Evolutionary conservation across 805 yeast genomes (phyloP).

Genomic region (Debaryomyces castellii): DNA sequence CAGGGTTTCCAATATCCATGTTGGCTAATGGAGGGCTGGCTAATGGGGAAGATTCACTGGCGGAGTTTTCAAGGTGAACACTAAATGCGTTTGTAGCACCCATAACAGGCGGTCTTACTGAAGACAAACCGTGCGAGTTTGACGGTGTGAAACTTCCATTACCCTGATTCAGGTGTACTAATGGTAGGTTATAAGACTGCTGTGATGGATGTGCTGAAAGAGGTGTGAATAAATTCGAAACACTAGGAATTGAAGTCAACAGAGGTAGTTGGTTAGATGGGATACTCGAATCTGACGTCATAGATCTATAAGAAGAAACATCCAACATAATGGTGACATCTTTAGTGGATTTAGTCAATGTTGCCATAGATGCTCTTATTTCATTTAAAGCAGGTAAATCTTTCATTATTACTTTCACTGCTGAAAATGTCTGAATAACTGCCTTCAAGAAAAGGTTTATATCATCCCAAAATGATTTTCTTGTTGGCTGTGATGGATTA

Average conservation of each 20-base stretch:
- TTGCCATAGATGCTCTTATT: constrained; percentile 74
- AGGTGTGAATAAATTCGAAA: constrained; percentile 33
- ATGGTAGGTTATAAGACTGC: constrained; percentile 9
- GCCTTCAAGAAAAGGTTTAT: constrained; percentile 79
- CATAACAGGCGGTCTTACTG: constrained; percentile 26
- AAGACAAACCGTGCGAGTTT: constrained; percentile 27
- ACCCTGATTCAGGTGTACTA: constrained; percentile 6
- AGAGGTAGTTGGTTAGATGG: constrained; percentile 20
- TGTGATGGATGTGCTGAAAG: constrained; percentile 23
- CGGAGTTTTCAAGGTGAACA: constrained; percentile 1
- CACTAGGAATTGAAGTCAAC: constrained; percentile 29
- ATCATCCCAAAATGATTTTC: constrained; percentile 78
- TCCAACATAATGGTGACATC: constrained; percentile 89
- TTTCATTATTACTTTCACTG: constrained; percentile 77
- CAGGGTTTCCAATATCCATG: background rate
- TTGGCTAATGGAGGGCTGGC: constrained; percentile 1
- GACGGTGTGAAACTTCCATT: constrained; percentile 5
- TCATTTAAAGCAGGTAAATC: constrained; percentile 81
- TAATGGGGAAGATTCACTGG: constrained; percentile 1
- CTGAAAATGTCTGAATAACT: constrained; percentile 77
- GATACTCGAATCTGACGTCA: constrained; percentile 20
- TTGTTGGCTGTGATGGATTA: constrained; percentile 49
- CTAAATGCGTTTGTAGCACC: background rate
- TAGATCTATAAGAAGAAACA: constrained; percentile 33
- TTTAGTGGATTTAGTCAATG: constrained; percentile 82